Evolutionary conservation across 2,329 filamentous ascomycete species (phyloP).

Genomic region (Acephala macrosclerotiorum): DNA sequence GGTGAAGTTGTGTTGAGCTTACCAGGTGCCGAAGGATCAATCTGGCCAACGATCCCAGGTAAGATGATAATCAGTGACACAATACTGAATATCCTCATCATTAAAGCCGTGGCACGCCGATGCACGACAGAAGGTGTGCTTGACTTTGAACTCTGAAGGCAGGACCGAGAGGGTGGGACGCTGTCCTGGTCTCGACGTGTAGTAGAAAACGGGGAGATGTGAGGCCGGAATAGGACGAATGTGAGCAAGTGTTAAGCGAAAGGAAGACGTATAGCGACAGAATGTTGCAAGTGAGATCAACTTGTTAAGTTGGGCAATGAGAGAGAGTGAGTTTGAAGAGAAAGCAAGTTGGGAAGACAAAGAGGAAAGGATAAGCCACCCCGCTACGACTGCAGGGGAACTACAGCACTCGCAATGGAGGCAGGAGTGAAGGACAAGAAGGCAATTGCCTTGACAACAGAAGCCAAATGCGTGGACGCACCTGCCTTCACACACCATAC

Average conservation of each 20-base stretch:
- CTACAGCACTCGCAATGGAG: background rate
- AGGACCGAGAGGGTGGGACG: conserved; percentile 1
- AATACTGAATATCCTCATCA: conserved; percentile 24
- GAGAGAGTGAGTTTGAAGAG: conserved; percentile 11
- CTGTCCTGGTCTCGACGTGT: background rate
- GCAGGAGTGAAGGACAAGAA: background rate
- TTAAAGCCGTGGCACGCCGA: background rate
- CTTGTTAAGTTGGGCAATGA: conserved; percentile 4
- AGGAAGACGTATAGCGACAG: conserved; percentile 25
- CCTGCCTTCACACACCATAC: background rate
- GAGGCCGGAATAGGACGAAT: conserved; percentile 2
- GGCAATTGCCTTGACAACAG: background rate
- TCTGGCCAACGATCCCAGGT: conserved; percentile 23
- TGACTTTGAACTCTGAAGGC: background rate
- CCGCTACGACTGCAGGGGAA: background rate
- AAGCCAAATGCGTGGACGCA: background rate
- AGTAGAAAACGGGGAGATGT: background rate
- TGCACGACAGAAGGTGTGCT: background rate
- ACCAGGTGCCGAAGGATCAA: conserved; percentile 31
- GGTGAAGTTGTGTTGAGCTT: conserved; percentile 3
- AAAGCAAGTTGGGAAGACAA: background rate
- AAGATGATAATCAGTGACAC: conserved; percentile 27
- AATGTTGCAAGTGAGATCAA: conserved; percentile 18
- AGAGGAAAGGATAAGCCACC: background rate
- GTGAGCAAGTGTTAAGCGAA: conserved; percentile 4